These are phyloP conservation scores for Laburnicola sp. DNA, from an alignment of 2,329 filamentous ascomycete species.

Conservation along the genomic window DNA sequence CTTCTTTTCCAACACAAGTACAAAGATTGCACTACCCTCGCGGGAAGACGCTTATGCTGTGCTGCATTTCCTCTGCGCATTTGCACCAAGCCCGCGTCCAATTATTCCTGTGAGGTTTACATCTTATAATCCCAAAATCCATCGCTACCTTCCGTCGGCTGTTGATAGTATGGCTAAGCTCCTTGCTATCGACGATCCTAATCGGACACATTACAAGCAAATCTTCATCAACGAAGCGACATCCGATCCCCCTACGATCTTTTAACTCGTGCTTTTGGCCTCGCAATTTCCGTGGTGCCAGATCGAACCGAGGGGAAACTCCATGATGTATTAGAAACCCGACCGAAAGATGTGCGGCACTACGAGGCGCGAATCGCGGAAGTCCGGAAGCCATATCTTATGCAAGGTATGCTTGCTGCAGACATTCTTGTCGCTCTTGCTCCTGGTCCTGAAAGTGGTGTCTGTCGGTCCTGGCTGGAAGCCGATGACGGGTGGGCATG, in stretches of 20 bases:
- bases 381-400: conserved; percentile 81
- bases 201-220: conserved; percentile 78
- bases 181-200: conserved; percentile 89
- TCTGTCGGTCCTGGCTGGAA: conserved; percentile 79
- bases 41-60: conserved; percentile 86
- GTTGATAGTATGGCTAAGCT: conserved; percentile 91
- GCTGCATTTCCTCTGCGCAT: conserved; percentile 85
- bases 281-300: conserved; percentile 83
- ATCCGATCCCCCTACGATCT: conserved; percentile 72
- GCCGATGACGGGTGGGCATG: conserved; percentile 82
- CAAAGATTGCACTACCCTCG: conserved; percentile 76
- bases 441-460: conserved; percentile 68
- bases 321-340: conserved; percentile 50
- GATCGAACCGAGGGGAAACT: conserved; percentile 62
- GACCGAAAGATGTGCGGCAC: conserved; percentile 40
- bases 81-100: conserved; percentile 78
- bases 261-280: conserved; percentile 80
- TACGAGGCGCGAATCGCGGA: conserved; percentile 69
- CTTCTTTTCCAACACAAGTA: conserved; percentile 84
- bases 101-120: conserved; percentile 69
- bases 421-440: conserved; percentile 82
- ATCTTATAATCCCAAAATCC: conserved; percentile 75
- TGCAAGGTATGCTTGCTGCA: conserved; percentile 87
- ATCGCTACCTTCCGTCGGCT: conserved; percentile 86
- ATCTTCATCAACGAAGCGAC: conserved; percentile 76